phyloP scores from a whole-genome alignment of 305 asterid genomes.

The Andrographis paniculata region DNA sequence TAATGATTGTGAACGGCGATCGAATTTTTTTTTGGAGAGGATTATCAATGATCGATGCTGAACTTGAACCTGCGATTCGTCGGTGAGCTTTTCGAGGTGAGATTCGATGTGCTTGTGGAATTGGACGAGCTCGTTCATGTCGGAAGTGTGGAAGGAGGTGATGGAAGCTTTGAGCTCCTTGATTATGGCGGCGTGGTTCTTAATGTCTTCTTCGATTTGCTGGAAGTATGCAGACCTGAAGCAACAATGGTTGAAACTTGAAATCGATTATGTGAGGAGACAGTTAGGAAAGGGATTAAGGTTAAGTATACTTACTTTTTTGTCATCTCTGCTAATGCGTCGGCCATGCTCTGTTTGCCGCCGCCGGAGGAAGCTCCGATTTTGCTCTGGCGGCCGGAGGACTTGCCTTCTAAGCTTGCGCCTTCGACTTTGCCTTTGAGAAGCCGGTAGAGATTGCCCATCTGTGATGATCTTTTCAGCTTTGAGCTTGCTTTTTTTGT shows the following conservation, averaged over 20 bases:
- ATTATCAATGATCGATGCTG: no score
- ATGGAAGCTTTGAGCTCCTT: constrained; percentile 46
- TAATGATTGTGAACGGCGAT: no score
- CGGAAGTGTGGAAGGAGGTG: constrained; percentile 48
- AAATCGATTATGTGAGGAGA: background rate
- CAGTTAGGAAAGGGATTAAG: background rate
- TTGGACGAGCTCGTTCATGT: constrained; percentile 59
- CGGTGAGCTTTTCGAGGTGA: constrained; percentile 67
- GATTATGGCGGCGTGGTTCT: constrained; percentile 33
- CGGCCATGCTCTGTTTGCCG: constrained; percentile 79
- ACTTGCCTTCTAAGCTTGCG: constrained; percentile 35
- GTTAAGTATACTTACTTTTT: constrained; percentile 32
- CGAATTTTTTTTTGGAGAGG: no score
- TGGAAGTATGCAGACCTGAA: constrained; percentile 66
- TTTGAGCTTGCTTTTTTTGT: constrained; percentile 49
- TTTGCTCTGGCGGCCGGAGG: constrained; percentile 42
- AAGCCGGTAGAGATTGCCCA: constrained; percentile 72
- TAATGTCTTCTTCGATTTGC: constrained; percentile 81
- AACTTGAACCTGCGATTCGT: constrained; percentile 76
- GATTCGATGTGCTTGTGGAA: constrained; percentile 67
- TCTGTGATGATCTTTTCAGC: constrained; percentile 80
- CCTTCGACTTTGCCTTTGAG: constrained; percentile 93
- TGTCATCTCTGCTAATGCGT: constrained; percentile 80
- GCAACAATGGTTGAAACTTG: background rate
- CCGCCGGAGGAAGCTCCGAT: constrained; percentile 32